phyloP scores from a whole-genome alignment of 1,284 basidiomycete genomes.

The Sanghuangporus sanghuang region DNA sequence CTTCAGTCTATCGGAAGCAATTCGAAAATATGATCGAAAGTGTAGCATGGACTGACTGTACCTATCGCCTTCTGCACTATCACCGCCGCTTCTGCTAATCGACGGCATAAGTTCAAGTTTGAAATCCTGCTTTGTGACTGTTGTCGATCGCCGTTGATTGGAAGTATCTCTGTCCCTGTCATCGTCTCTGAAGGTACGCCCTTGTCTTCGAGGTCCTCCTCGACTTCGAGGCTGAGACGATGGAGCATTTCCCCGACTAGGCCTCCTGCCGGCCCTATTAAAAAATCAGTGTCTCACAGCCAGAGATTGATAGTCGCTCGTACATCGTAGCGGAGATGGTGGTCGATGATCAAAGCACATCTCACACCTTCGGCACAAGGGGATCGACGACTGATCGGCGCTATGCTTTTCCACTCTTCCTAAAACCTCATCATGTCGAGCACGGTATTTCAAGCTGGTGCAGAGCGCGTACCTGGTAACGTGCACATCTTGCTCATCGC shows the following conservation, averaged over 20 bases:
- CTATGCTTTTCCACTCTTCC: not conserved
- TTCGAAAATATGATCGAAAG: not conserved
- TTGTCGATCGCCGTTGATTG: not conserved
- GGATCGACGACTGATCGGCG: not conserved
- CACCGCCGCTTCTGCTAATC: constrained; percentile 15
- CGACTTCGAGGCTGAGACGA: not conserved
- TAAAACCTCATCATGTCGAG: not conserved
- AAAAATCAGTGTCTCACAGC: not conserved
- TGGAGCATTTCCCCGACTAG: not conserved
- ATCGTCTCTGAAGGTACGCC: not conserved
- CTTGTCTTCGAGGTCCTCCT: not conserved
- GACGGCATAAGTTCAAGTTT: constrained; percentile 9
- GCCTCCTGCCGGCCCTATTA: not conserved
- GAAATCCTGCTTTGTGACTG: not conserved
- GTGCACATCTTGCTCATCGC: constrained; percentile 80
- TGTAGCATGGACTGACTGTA: not conserved
- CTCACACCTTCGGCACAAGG: no score
- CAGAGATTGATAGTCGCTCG: not conserved
- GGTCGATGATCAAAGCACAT: not conserved
- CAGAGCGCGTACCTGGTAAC: constrained; percentile 26
- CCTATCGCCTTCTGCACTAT: constrained; percentile 6
- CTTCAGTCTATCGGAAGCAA: constrained; percentile 3
- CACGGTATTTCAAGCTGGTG: constrained; percentile 9
- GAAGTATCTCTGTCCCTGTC: not conserved
- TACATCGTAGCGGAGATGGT: not conserved